A percentile compares a stretch with the other conserved stretches of the same genome.
Conservation (phyloP, 169 alveolate genomes). For the Plasmodium sp. region DNA sequence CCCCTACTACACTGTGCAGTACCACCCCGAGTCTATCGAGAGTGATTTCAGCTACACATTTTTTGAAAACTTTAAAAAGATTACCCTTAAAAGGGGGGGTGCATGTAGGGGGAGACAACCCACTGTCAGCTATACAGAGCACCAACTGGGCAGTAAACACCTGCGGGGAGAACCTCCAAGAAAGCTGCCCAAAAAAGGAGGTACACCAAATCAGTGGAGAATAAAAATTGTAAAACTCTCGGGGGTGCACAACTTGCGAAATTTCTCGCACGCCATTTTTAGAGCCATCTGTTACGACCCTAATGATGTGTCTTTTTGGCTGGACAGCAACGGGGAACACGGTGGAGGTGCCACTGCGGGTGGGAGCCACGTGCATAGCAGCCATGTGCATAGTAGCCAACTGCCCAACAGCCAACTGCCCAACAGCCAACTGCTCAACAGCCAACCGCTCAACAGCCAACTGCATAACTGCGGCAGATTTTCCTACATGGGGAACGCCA, state of each 20-base stretch:
- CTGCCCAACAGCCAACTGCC: not conserved
- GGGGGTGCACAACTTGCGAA: not conserved
- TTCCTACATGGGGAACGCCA: constrained; percentile 74
- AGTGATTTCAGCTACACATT: constrained; percentile 58
- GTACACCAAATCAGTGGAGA: not conserved
- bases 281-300: constrained; percentile 1
- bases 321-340: constrained; percentile 33
- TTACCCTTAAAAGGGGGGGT: not conserved
- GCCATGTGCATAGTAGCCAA: not conserved
- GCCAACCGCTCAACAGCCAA: not conserved
- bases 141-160: not conserved
- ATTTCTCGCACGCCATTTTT: constrained; percentile 17
- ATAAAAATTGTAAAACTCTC: constrained; percentile 17
- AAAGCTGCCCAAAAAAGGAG: not conserved
- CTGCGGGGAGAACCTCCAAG: not conserved
- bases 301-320: constrained; percentile 31
- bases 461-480: constrained; percentile 12
- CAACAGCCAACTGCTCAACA: not conserved
- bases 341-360: not conserved
- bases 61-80: constrained; percentile 47
- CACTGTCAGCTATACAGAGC: not conserved
- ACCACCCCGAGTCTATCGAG: constrained; percentile 81
- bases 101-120: not conserved
- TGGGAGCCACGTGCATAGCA: not conserved
- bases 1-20: constrained; percentile 81